A percentile compares a stretch with the other conserved stretches of the same genome.
These are phyloP conservation scores for Trichomonascaceae sp. DNA, from an alignment of 1,139 yeast species.

Conservation along the genomic window DNA sequence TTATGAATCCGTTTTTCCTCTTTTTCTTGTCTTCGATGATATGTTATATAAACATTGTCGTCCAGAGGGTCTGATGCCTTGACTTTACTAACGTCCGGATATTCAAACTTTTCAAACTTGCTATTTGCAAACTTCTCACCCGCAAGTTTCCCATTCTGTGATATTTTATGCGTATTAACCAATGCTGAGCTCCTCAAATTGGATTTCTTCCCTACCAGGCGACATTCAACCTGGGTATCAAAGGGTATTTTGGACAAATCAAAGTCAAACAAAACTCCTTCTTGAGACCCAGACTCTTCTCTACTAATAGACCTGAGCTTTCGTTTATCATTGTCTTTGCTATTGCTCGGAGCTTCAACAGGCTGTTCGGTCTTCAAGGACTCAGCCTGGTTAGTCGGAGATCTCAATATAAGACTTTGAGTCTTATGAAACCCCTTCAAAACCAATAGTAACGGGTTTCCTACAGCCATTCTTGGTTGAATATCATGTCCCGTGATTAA, in stretches of 20 bases:
- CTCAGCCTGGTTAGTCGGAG: background rate
- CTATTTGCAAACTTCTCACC: background rate
- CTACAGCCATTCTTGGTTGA: slow-evolving; percentile 10
- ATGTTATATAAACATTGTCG: slow-evolving; percentile 42
- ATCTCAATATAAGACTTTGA: slow-evolving; percentile 9
- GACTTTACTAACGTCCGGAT: background rate
- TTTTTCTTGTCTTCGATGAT: slow-evolving; percentile 59
- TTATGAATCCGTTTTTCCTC: slow-evolving; percentile 60
- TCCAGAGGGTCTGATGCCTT: slow-evolving; percentile 38
- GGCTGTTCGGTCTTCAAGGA: background rate
- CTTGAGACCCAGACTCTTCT: background rate
- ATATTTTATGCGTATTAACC: background rate
- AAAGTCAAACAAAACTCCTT: slow-evolving; percentile 9
- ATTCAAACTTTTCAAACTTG: background rate
- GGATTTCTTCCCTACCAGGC: background rate
- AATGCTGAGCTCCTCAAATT: background rate
- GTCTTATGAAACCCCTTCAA: slow-evolving; percentile 19
- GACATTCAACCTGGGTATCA: background rate
- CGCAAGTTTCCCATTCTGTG: background rate
- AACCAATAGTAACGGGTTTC: slow-evolving; percentile 21
- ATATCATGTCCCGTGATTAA: background rate
- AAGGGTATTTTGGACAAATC: slow-evolving; percentile 1
- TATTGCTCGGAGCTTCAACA: background rate
- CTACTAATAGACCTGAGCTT: slow-evolving; percentile 8
- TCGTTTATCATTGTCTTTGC: slow-evolving; percentile 1